Base-by-base conservation (phyloP, 1,284 basidiomycete species). In the Mycena citricolor region DNA sequence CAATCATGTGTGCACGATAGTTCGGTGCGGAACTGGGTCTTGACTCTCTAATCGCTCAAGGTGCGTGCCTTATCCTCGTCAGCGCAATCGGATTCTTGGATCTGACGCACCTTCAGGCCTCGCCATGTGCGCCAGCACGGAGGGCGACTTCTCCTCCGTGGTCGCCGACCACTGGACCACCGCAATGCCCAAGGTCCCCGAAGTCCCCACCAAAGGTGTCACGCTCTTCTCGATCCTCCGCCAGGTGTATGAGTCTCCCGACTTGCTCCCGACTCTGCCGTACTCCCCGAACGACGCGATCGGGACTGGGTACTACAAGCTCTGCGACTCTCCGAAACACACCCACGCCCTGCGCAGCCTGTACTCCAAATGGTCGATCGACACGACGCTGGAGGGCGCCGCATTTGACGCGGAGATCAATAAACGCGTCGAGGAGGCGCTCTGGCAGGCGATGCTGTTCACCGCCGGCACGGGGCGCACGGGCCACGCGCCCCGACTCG, bases 21-120 rank as follows among this genome's bases (percentile, higher is more conserved):
- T 81, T 80, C 50, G 83, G 75, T 4, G 58, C 76, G 5, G 83
- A 86, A 52, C 85, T 86, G 53, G 68, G 68, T 1, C 75, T 74
- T 47, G 67, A 72, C 42, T 63, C 71, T 0, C 64, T 82, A 51
- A 63, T 83, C 0, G 79, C 79, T 5, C 72, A 77, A 64, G 76
- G 73, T 74, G 39, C 28, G 58, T 44, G 21, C 4, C 4, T n/a
- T n/a, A n/a, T n/a, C 6, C 14, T 41, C 2, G 25, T 8, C 8
- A 23, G 17, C 8, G 16, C 12, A 26, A 29, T 17, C 19, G 19
- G 32, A n/a, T n/a, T n/a, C n/a, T n/a, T n/a, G n/a, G n/a, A 5
- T 42, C 44, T n/a, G n/a, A n/a, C 17, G 32, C 47, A 1, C 42
- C 28, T 16, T 32, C 42, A 2, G 42, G 24, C 0, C 24, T 49